Percentiles rank a stretch among this genome's conserved stretches.
Evolutionary conservation across 164 flowering plant species (phyloP).

Genomic region (Dillenia turbinata): DNA sequence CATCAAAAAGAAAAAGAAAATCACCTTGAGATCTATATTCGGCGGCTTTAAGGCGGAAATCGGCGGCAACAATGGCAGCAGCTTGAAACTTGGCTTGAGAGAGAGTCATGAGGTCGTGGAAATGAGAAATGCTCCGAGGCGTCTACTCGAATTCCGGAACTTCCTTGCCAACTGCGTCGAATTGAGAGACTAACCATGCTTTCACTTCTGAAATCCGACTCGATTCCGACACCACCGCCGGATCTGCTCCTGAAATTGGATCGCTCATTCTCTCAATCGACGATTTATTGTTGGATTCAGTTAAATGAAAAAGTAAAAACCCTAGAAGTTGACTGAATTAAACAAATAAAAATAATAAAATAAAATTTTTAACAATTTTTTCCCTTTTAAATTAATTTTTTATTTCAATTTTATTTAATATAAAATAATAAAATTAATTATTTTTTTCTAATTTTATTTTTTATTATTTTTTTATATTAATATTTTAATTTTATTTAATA

Average conservation of each 20-base stretch:
- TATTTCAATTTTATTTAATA: too few relatives aligned
- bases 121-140: constrained; percentile 63
- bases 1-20: background rate
- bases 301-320: too few relatives aligned
- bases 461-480: too few relatives aligned
- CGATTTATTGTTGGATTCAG: too few relatives aligned
- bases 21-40: constrained; percentile 90
- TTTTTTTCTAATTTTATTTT: too few relatives aligned
- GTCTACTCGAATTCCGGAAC: constrained; percentile 90
- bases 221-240: constrained; percentile 16
- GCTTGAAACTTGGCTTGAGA: constrained; percentile 79
- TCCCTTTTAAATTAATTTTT: too few relatives aligned
- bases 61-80: constrained; percentile 66
- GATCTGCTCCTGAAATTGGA: constrained; percentile 10
- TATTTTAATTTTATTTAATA: too few relatives aligned
- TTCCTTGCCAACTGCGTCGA: constrained; percentile 75
- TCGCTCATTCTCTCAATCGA: constrained; percentile 15
- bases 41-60: constrained; percentile 75
- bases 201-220: constrained; percentile 71
- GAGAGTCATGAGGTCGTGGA: constrained; percentile 58
- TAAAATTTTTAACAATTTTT: too few relatives aligned
- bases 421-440: too few relatives aligned
- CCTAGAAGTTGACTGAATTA: too few relatives aligned
- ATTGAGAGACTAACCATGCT: constrained; percentile 79
- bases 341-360: too few relatives aligned